Evolutionary conservation across 768 basidiomycete species (phyloP).

Genomic region (Leccinellum rugosiceps): DNA sequence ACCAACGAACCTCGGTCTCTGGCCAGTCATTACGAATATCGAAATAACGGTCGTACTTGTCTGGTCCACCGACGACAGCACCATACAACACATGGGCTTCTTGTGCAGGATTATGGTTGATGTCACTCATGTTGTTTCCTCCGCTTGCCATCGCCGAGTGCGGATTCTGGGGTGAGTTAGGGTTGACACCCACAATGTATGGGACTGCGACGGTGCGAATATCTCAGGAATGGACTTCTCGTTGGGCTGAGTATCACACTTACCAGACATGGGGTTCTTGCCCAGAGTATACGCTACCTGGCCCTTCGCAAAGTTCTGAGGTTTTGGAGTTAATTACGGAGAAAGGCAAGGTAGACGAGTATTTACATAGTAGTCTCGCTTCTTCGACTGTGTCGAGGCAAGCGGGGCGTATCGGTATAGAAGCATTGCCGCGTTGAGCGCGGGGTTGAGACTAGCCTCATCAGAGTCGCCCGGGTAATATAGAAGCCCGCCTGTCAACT

Average conservation of each 20-base stretch:
- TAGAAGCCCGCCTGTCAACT: slow-evolving; percentile 63
- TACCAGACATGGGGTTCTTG: slow-evolving; percentile 86
- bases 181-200: slow-evolving; percentile 86
- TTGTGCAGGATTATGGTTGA: slow-evolving; percentile 68
- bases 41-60: slow-evolving; percentile 69
- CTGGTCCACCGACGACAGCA: slow-evolving; percentile 85
- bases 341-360: neutral
- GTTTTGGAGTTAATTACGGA: slow-evolving; percentile 4
- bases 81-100: slow-evolving; percentile 83
- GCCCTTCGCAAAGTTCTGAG: slow-evolving; percentile 64
- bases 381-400: slow-evolving; percentile 59
- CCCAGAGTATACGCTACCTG: slow-evolving; percentile 85
- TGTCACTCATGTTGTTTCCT: slow-evolving; percentile 62
- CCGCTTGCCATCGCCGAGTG: slow-evolving; percentile 90
- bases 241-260: slow-evolving; percentile 12
- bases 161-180: slow-evolving; percentile 87
- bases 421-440: slow-evolving; percentile 85
- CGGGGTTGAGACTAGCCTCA: slow-evolving; percentile 76
- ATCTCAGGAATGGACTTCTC: neutral
- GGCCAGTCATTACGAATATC: slow-evolving; percentile 90
- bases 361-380: slow-evolving; percentile 57
- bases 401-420: slow-evolving; percentile 73
- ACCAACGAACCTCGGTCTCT: slow-evolving; percentile 65
- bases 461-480: slow-evolving; percentile 85
- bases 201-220: slow-evolving; percentile 4